Base-by-base conservation (phyloP, 306 rosid genomes). In the Fragaria nilgerrensis region DNA sequence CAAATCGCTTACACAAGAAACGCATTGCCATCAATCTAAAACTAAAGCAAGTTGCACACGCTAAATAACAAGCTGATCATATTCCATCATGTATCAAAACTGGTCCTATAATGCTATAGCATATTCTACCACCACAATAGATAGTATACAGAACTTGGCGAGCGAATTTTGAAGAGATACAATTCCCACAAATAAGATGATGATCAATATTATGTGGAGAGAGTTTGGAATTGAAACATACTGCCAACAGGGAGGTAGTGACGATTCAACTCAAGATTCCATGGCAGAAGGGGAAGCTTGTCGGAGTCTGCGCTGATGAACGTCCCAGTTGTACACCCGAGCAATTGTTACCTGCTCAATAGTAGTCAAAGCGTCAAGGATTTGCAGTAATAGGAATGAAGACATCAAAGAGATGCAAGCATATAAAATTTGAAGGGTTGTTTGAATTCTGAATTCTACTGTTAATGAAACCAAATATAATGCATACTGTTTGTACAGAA, bases 311-410 rank as follows among this genome's bases (percentile, higher is more conserved):
- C 94, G 86, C 80, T 94, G 94, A 87, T 94, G 94, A 53, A 94
- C 98, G 41, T 94, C 97, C 97, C 97, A 94, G 84, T 94, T 91
- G 75, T 88, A 94, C 66, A 94, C 94, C 44, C 96, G 97, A 52
- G 96, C 96, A 84, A 92, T 92, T 5, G 96, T 94, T 50, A 94
- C 98, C 98, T 94, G 88, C 80, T 75, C 59, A 77, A 65, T 65
- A 22, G 53, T 55, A 44, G 27, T 72, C 78, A 22, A 75, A 69
- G 69, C 9, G 29, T 80, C 66, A 81, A 52, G 10, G 27, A 17
- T 44, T 67, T 52, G 15, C 63, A 17, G 25, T 9, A 16, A 29
- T 3, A 56, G 1, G 61, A 44, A 29, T 45, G 19, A 20, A 41
- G 29, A 59, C 68, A 41, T 73, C 39, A 16, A 56, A 61, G 4